phyloP scores from a whole-genome alignment of 805 yeast genomes.

The Saturnispora kantuleensis region DNA sequence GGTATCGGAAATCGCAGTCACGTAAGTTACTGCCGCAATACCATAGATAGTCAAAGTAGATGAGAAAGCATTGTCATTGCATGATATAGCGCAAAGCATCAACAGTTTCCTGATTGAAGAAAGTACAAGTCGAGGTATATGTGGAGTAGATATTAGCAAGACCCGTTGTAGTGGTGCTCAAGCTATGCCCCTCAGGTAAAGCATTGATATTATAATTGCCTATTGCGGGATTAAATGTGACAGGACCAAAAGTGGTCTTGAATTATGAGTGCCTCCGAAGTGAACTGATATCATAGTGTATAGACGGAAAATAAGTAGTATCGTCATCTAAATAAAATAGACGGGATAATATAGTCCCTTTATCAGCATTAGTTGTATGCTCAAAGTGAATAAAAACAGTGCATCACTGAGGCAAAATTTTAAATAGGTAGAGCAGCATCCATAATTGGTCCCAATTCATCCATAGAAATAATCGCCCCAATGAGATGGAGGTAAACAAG shows the following conservation, averaged over 20 bases:
- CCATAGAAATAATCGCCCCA: neutral
- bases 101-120: neutral
- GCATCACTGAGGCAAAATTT: neutral
- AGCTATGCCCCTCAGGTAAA: neutral
- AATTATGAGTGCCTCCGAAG: no score
- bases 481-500: neutral
- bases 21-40: neutral
- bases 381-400: neutral
- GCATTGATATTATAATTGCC: neutral
- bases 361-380: neutral
- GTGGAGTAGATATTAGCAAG: neutral
- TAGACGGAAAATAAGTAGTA: no score
- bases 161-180: neutral
- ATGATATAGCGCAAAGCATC: neutral
- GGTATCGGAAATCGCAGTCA: neutral
- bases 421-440: neutral
- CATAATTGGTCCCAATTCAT: neutral
- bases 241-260: neutral
- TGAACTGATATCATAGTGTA: no score
- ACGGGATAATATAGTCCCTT: neutral
- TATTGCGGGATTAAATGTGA: neutral
- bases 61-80: neutral
- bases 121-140: neutral
- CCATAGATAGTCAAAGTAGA: neutral
- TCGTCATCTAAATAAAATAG: no score